phyloP scores from a whole-genome alignment of 495 filamentous ascomycete species.

The Podospora comata region DNA sequence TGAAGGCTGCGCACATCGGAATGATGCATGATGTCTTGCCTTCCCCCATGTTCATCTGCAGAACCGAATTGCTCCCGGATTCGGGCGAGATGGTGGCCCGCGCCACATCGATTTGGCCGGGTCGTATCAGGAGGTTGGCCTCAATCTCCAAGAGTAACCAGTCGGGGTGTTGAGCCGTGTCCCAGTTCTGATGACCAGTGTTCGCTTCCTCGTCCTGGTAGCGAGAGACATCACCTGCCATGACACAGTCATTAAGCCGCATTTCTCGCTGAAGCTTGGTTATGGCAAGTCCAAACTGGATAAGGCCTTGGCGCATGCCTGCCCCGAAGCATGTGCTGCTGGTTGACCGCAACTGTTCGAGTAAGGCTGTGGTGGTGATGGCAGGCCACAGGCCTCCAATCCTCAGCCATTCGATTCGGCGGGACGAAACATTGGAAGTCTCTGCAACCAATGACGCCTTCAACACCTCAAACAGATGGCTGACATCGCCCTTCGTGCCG shows the following conservation, averaged over 20 bases:
- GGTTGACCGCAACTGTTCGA: constrained; percentile 51
- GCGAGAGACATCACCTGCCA: constrained; percentile 8
- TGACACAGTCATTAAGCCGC: constrained; percentile 18
- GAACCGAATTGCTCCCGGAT: constrained; percentile 47
- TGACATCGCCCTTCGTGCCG: constrained; percentile 8
- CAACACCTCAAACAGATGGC: constrained; percentile 26
- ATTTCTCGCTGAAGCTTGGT: constrained; percentile 47
- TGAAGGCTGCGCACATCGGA: constrained; percentile 49
- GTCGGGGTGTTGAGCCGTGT: constrained; percentile 43
- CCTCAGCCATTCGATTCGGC: constrained; percentile 46
- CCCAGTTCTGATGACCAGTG: constrained; percentile 53
- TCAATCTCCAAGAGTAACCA: constrained; percentile 61
- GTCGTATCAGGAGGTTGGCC: constrained; percentile 49
- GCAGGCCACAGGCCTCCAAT: constrained; percentile 52
- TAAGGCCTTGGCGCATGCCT: constrained; percentile 44
- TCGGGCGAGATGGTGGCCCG: constrained; percentile 47
- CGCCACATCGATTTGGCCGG: constrained; percentile 53
- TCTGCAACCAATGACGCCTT: constrained; percentile 24
- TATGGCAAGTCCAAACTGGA: constrained; percentile 41
- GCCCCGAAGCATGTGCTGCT: constrained; percentile 31
- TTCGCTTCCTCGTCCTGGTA: constrained; percentile 42
- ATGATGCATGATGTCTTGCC: constrained; percentile 54
- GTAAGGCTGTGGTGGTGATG: constrained; percentile 46
- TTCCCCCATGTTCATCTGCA: constrained; percentile 56
- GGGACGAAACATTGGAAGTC: constrained; percentile 27